A percentile compares a stretch with the other conserved stretches of the same genome.
Evolutionary conservation across 768 basidiomycete genomes (phyloP).

Genomic region (Russula dissimulans): DNA sequence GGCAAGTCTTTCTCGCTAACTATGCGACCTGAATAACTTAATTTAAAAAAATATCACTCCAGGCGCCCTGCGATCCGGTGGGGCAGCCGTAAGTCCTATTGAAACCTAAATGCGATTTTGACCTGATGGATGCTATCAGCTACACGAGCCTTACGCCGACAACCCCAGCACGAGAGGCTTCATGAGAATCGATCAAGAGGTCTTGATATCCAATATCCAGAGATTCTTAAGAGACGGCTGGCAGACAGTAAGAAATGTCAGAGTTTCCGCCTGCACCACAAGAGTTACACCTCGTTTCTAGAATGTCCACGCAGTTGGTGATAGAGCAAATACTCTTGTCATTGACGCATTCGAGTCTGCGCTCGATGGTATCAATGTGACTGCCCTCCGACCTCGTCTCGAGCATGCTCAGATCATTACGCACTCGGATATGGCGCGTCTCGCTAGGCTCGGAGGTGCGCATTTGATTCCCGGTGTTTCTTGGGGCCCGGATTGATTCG

Average conservation of each 20-base stretch:
- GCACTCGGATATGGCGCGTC: conserved; percentile 60
- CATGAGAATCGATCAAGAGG: conserved; percentile 59
- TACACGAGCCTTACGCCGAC: conserved; percentile 77
- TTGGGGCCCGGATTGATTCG: neutral
- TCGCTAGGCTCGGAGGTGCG: conserved; percentile 74
- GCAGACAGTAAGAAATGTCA: conserved; percentile 63
- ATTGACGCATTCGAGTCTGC: conserved; percentile 74
- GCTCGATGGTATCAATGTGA: conserved; percentile 49
- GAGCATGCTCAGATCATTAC: conserved; percentile 90
- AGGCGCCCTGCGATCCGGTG: conserved; percentile 85
- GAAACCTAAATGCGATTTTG: neutral
- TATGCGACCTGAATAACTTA: neutral
- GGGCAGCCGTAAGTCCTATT: conserved; percentile 57
- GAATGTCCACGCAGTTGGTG: conserved; percentile 86
- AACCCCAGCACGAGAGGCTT: conserved; percentile 68
- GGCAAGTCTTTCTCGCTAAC: conserved; percentile 30
- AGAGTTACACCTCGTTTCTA: conserved; percentile 24
- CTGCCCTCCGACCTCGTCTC: conserved; percentile 63
- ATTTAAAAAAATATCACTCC: neutral
- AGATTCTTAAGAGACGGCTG: conserved; percentile 72
- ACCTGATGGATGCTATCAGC: conserved; percentile 30
- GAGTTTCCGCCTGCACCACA: neutral
- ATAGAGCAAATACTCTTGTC: conserved; percentile 78
- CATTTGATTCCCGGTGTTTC: neutral
- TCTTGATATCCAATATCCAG: conserved; percentile 53